Evolutionary conservation across 2,329 filamentous ascomycete species (phyloP).

Genomic region (Fusarium pseudoanthophilum): DNA sequence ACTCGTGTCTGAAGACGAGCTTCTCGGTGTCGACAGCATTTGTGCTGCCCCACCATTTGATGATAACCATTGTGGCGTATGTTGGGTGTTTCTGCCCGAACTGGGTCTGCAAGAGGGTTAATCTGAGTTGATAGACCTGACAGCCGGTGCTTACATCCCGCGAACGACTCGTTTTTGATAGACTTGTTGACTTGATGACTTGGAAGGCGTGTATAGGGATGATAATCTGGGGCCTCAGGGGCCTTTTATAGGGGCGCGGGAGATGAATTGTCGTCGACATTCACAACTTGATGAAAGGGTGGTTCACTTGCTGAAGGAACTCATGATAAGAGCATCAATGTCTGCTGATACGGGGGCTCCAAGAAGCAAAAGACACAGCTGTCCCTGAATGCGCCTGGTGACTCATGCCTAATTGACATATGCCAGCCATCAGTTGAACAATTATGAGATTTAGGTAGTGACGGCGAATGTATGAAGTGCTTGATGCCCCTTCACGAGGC

Average conservation of each 20-base stretch:
- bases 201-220: neutral
- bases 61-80: neutral
- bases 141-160: too few relatives aligned
- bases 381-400: neutral
- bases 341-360: neutral
- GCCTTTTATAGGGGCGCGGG: neutral
- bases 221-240: fast-evolving
- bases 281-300: neutral
- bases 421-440: neutral
- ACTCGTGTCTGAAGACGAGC: neutral
- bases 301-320: neutral
- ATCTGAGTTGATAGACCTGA: too few relatives aligned
- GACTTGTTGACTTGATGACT: too few relatives aligned
- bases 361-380: neutral
- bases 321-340: too few relatives aligned
- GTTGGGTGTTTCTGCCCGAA: too few relatives aligned
- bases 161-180: too few relatives aligned
- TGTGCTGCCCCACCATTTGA: neutral
- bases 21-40: neutral
- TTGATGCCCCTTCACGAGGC: neutral
- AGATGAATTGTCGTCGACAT: too few relatives aligned
- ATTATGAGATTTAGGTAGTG: neutral
- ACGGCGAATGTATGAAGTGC: too few relatives aligned
- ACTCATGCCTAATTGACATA: too few relatives aligned
- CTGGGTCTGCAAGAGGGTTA: too few relatives aligned